phyloP scores from a whole-genome alignment of 352 stramenopile species.

The Bremia lactucae region DNA sequence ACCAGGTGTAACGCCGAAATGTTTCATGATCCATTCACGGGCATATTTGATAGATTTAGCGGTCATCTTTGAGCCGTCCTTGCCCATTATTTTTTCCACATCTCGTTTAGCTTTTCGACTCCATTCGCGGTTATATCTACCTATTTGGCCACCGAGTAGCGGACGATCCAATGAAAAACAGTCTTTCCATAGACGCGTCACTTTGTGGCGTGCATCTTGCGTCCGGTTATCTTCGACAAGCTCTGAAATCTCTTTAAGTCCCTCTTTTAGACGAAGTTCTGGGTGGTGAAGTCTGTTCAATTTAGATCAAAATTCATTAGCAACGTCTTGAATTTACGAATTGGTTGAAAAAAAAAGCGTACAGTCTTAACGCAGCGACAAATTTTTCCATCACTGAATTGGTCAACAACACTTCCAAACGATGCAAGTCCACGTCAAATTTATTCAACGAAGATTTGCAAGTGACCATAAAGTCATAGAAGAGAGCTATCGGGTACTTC shows the following conservation, averaged over 20 bases:
- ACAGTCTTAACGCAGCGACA: constrained; percentile 63
- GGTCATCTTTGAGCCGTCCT: constrained; percentile 42
- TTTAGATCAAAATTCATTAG: constrained; percentile 5
- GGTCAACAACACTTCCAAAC: constrained; percentile 36
- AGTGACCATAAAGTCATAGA: constrained; percentile 78
- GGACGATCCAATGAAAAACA: constrained; percentile 46
- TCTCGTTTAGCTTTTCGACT: constrained; percentile 35
- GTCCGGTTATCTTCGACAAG: constrained; percentile 44
- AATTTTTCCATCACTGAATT: constrained; percentile 78
- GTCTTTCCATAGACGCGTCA: constrained; percentile 41
- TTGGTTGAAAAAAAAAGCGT: constrained; percentile 7
- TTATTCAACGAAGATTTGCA: constrained; percentile 23
- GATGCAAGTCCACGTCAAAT: constrained; percentile 38
- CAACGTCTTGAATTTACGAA: not conserved
- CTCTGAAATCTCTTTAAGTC: constrained; percentile 49
- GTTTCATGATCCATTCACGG: constrained; percentile 57
- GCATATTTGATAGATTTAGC: constrained; percentile 41
- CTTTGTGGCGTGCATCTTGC: constrained; percentile 18
- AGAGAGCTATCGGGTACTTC: constrained; percentile 62
- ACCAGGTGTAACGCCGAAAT: constrained; percentile 60
- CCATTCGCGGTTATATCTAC: constrained; percentile 74
- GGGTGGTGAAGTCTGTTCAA: constrained; percentile 60
- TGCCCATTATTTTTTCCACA: constrained; percentile 66
- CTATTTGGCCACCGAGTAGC: constrained; percentile 47
- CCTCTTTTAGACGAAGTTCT: constrained; percentile 73